These are phyloP conservation scores for Diaporthe caulivora DNA, from an alignment of 2,329 filamentous ascomycete genomes.

Conservation along the genomic window DNA sequence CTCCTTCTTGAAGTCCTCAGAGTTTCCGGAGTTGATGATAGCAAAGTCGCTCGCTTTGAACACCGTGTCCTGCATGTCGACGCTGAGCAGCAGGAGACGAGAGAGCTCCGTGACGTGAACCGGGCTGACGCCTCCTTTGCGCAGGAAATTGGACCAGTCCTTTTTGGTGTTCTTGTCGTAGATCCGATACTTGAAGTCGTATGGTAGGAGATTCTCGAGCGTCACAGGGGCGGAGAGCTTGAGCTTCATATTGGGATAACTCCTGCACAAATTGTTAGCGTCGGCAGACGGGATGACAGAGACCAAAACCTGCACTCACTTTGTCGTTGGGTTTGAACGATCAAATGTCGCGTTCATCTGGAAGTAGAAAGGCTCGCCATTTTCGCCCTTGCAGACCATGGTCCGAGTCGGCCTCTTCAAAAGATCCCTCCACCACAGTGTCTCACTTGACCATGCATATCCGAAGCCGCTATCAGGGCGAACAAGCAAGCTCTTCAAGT, in stretches of 20 bases:
- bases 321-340: conserved; percentile 83
- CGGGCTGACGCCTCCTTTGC: conserved; percentile 96
- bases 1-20: conserved; percentile 91
- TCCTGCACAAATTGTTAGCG: conserved; percentile 60
- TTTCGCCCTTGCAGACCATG: conserved; percentile 88
- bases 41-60: conserved; percentile 97
- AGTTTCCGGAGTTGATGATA: conserved; percentile 91
- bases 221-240: conserved; percentile 93
- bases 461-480: conserved; percentile 96
- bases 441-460: conserved; percentile 93
- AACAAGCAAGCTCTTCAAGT: conserved; percentile 87
- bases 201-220: conserved; percentile 93
- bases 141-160: conserved; percentile 98
- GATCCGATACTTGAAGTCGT: conserved; percentile 99
- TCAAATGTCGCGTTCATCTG: conserved; percentile 92
- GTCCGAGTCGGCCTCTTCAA: conserved; percentile 87
- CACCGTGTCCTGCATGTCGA: conserved; percentile 96
- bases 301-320: conserved; percentile 56
- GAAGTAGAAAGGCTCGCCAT: conserved; percentile 94
- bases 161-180: conserved; percentile 99
- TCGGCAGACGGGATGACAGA: neutral
- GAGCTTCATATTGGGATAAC: conserved; percentile 95
- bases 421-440: conserved; percentile 92
- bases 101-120: conserved; percentile 97
- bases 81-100: conserved; percentile 89